Conservation (phyloP, 2,329 filamentous ascomycete genomes). For the Ramichloridium luteum region DNA sequence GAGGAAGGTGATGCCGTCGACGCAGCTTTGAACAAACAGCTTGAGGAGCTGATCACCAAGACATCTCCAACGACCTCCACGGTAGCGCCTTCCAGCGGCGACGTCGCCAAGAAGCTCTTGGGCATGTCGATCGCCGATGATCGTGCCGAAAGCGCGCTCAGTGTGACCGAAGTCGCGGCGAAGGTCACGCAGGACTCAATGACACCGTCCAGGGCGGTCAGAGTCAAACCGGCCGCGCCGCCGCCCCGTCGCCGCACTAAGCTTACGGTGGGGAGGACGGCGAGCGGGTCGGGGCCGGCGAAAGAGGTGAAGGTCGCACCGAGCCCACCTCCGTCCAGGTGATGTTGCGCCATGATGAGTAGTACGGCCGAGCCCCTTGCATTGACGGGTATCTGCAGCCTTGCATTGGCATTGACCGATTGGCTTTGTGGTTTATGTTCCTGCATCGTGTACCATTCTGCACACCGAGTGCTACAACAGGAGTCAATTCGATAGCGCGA, state of each 20-base stretch:
- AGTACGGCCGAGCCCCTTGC: too few relatives aligned
- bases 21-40: constrained; percentile 14
- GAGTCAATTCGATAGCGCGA: too few relatives aligned
- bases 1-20: constrained; percentile 22
- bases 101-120: constrained; percentile 43
- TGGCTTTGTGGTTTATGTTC: too few relatives aligned
- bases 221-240: background rate
- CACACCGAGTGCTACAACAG: too few relatives aligned
- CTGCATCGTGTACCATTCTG: background rate
- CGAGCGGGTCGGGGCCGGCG: background rate
- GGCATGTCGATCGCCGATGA: constrained; percentile 58
- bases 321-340: background rate
- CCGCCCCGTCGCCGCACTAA: background rate
- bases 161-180: constrained; percentile 58
- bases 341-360: background rate
- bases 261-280: background rate
- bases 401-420: too few relatives aligned
- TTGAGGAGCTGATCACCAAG: constrained; percentile 13
- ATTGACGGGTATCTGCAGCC: too few relatives aligned
- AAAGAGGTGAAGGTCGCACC: constrained; percentile 1
- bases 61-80: too few relatives aligned
- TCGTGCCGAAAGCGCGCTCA: constrained; percentile 56
- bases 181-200: constrained; percentile 50
- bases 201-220: background rate
- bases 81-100: constrained; percentile 18